Percentiles rank a stretch among this genome's conserved stretches.
phyloP scores from a whole-genome alignment of 208 protist genomes.

The Trypanosomatidae sp. region DNA sequence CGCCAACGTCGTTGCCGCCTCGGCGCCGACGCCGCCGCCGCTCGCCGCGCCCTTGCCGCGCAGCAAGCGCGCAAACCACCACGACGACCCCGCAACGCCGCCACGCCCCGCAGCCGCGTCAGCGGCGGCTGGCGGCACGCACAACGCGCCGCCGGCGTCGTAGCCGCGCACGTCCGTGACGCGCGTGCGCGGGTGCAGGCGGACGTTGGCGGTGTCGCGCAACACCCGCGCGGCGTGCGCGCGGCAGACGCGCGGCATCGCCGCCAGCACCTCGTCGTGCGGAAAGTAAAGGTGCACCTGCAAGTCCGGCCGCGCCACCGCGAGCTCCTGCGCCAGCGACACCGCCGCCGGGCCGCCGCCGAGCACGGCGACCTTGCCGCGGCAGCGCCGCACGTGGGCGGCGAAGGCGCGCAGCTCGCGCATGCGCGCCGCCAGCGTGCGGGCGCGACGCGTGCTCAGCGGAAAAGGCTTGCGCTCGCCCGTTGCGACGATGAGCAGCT shows the following conservation, averaged over 20 bases:
- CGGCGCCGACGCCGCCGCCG: background rate
- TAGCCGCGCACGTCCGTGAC: constrained; percentile 38
- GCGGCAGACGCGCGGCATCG: constrained; percentile 36
- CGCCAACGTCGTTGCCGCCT: background rate
- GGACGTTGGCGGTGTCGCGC: constrained; percentile 24
- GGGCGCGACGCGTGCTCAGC: constrained; percentile 31
- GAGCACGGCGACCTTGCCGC: constrained; percentile 67
- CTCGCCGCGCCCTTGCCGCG: background rate
- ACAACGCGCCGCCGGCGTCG: constrained; percentile 8
- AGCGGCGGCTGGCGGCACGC: constrained; percentile 1
- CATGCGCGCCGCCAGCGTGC: constrained; percentile 53
- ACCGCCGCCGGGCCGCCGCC: constrained; percentile 72
- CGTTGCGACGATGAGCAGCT: constrained; percentile 62
- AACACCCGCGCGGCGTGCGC: constrained; percentile 47
- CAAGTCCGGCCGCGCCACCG: constrained; percentile 28
- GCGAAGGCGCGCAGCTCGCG: constrained; percentile 70
- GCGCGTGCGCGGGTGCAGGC: constrained; percentile 24
- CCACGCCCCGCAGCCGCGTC: background rate
- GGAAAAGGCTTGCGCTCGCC: constrained; percentile 76
- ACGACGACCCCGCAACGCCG: background rate
- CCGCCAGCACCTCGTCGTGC: constrained; percentile 40
- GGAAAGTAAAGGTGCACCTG: constrained; percentile 70
- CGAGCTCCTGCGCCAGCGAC: constrained; percentile 55
- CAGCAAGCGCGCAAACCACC: no score
- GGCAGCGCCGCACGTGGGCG: constrained; percentile 42